These are phyloP conservation scores for Amauroascus verrucosus DNA, from an alignment of 2,329 filamentous ascomycete species.

Conservation along the genomic window DNA sequence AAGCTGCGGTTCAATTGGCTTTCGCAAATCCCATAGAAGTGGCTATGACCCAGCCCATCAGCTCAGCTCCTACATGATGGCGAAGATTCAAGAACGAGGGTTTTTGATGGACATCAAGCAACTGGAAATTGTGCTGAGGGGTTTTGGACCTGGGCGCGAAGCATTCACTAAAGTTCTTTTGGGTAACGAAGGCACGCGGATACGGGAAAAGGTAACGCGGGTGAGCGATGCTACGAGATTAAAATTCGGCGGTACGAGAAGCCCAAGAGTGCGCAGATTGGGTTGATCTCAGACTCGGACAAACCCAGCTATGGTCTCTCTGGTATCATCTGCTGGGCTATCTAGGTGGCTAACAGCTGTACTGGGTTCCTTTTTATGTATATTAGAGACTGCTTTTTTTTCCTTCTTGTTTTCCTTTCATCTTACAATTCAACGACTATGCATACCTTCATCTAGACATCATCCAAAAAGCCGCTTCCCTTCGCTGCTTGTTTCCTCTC, in stretches of 20 bases:
- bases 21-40: slow-evolving; percentile 67
- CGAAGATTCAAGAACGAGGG: slow-evolving; percentile 71
- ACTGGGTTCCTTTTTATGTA: too few species aligned
- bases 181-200: slow-evolving; percentile 67
- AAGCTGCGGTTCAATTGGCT: slow-evolving; percentile 82
- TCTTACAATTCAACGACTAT: too few species aligned
- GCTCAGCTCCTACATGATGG: slow-evolving; percentile 70
- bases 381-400: too few species aligned
- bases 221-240: slow-evolving; percentile 79
- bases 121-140: slow-evolving; percentile 71
- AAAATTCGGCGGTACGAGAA: slow-evolving; percentile 93
- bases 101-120: slow-evolving; percentile 63
- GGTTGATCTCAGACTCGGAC: slow-evolving; percentile 35
- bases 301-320: neutral
- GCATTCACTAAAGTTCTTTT: slow-evolving; percentile 82
- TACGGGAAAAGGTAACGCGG: slow-evolving; percentile 64
- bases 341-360: neutral
- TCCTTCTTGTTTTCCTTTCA: too few species aligned
- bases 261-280: slow-evolving; percentile 72
- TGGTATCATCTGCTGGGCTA: neutral
- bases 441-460: too few species aligned
- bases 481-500: too few species aligned
- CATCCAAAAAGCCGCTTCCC: too few species aligned
- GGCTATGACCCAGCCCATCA: slow-evolving; percentile 91
- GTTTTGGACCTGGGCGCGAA: slow-evolving; percentile 78